Base-by-base conservation (phyloP, 1,284 basidiomycete species). In the Pseudomicrostroma phylloplanum region DNA sequence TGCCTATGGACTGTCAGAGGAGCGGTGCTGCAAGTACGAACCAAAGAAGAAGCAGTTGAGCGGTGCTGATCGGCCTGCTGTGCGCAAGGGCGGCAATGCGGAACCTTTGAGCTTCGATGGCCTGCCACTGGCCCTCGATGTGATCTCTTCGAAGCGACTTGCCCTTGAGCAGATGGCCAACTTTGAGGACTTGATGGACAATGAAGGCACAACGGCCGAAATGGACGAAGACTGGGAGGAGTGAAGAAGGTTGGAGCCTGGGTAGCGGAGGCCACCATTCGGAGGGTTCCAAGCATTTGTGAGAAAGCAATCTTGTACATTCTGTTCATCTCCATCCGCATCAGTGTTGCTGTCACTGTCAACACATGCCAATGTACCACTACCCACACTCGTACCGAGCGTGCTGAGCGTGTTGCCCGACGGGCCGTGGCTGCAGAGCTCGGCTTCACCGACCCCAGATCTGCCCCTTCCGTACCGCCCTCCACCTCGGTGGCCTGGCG, bases 1-100 rank as follows among this genome's bases (percentile, higher is more conserved):
- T 26, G 55, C 74, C 30, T 78, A 74, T 64, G 62, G 66, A 1
- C 62, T 78, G 1, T 63, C 65, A 30, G 73, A 76, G 46, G 64
- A 65, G 21, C 56, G 19, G 9, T 41, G 56, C 56, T 30, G n/a
- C 41, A 57, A 57, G 23, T 41, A 25, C 56, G 8, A 9, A 8
- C 17, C 26, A 8, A n/a, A n/a, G 12, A 42, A 42, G 30, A 57
- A 57, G 56, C 56, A 57, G 21, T 57, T 42, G 2, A 55, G 43
- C n/a, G 56, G 56, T 1, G 56, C 56, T 13, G 57, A 58, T 39
- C 57, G 57, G n/a, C 46, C 48, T 25, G 43, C 57, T 21, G 30
- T 26, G 57, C 42, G 57, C 43, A 21, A 39, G 7, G 57, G 39
- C n/a, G 21, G 43, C 12, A 43, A 17, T n/a, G 19, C 12, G 21